Evolutionary conservation across 2,329 filamentous ascomycete species (phyloP), one percentile per base, ranked within the genome.

Genomic region (Tolypocladium tundrense): DNA sequence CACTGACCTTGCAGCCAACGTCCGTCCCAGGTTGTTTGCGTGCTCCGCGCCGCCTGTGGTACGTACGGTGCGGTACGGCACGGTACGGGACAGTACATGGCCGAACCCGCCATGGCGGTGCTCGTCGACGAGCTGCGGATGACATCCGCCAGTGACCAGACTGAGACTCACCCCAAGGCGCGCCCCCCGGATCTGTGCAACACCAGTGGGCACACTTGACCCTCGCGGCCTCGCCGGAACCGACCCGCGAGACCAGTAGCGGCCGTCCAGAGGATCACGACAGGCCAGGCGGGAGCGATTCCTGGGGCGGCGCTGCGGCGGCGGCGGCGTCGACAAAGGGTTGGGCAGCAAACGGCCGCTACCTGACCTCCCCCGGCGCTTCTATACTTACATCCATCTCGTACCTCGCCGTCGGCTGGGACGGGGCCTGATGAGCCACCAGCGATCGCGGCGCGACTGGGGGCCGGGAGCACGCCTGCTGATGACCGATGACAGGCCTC

Each of bases 331-430:
- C 16, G 57, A 54, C 50, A 11, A 52, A 42, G 58, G 61, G 60
- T 62, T 62, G 59, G 61, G 61, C 62, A 63, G 39, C 56, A 59
- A 62, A 57, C 39, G 56, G 53, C 59, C 57, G 60, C 56, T 37
- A 59, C 58, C 59, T 53, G 57, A 60, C 56, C 50, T 55, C 40
- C 53, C 53, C 50, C 48, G 11, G 55, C 21, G 40, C 53, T n/a
- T 58, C 52, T 50, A 19, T 24, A 19, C 13, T 11, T 50, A 11
- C 45, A 11, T 33, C 5, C 31, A 3, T 13, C 27, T 35, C 31
- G 48, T 51, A 8, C 24, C 24, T 27, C 24, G 31, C 10, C 11
- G 27, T n/a, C 31, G 48, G 48, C 48, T 33, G 31, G 19, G 48
- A 14, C n/a, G 19, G 48, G 9, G 33, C 31, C 45, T 33, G 19